Conservation (phyloP, 768 basidiomycete genomes). For the Asterophora lycoperdoides region DNA sequence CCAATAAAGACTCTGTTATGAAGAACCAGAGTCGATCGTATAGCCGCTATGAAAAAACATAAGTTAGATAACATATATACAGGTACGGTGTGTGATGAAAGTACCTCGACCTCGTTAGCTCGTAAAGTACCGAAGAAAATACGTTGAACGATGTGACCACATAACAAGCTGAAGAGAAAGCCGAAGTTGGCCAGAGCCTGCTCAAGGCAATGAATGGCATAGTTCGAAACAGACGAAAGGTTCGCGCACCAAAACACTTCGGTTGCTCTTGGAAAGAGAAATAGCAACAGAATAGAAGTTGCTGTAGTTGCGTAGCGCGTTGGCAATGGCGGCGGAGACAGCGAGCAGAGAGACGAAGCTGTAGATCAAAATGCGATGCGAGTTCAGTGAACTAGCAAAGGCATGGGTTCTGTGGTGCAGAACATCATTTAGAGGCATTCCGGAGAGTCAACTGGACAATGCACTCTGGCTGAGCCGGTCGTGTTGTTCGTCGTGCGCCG, state of each 20-base stretch:
- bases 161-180: slow-evolving; percentile 68
- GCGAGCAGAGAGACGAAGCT: slow-evolving; percentile 60
- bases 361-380: slow-evolving; percentile 70
- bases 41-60: slow-evolving; percentile 59
- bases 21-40: slow-evolving; percentile 98
- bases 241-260: slow-evolving; percentile 78
- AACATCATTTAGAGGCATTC: slow-evolving; percentile 49
- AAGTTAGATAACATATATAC: not conserved
- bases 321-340: slow-evolving; percentile 67
- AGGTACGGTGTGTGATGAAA: slow-evolving; percentile 15
- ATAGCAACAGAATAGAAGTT: slow-evolving; percentile 96
- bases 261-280: slow-evolving; percentile 86
- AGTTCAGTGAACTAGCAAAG: slow-evolving; percentile 45
- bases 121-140: slow-evolving; percentile 91
- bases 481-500: too few relatives aligned
- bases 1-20: slow-evolving; percentile 92
- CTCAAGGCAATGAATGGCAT: slow-evolving; percentile 4
- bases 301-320: slow-evolving; percentile 76
- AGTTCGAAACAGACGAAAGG: not conserved
- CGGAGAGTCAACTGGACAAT: not conserved
- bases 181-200: slow-evolving; percentile 92
- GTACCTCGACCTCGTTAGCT: slow-evolving; percentile 87
- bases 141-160: slow-evolving; percentile 74
- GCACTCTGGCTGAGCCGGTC: not conserved
- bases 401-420: slow-evolving; percentile 50